Conservation (phyloP, 2,329 filamentous ascomycete species). For the Hypocrella siamensis region DNA sequence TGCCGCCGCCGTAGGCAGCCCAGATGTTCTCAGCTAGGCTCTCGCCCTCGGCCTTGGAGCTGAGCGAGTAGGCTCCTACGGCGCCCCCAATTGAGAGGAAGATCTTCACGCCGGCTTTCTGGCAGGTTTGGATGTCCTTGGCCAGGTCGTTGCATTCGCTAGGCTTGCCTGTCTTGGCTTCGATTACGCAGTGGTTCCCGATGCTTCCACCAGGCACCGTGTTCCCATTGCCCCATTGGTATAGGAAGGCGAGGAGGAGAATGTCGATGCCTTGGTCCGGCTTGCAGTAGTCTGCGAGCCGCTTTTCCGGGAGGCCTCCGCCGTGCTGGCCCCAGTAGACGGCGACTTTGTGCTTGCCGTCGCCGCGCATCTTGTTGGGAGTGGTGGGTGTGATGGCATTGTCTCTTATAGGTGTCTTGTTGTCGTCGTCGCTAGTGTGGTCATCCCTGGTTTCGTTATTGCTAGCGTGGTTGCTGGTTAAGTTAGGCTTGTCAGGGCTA, state of each 20-base stretch:
- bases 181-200: constrained; percentile 21
- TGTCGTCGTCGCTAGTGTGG: too few relatives aligned
- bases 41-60: constrained; percentile 7
- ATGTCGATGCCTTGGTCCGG: constrained; percentile 22
- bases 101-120: constrained; percentile 8
- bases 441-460: too few relatives aligned
- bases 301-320: constrained; percentile 15
- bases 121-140: constrained; percentile 9
- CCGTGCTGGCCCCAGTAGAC: constrained; percentile 14
- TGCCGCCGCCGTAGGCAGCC: constrained; percentile 8
- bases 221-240: constrained; percentile 18
- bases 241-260: constrained; percentile 26
- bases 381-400: too few relatives aligned
- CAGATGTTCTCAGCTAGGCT: constrained; percentile 9
- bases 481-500: too few relatives aligned
- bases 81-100: constrained; percentile 7
- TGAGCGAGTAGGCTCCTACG: constrained; percentile 7
- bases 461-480: too few relatives aligned
- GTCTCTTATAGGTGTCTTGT: too few relatives aligned
- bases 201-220: constrained; percentile 22
- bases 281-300: constrained; percentile 21
- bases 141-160: constrained; percentile 10
- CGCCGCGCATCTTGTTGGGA: too few relatives aligned
- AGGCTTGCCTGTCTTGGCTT: constrained; percentile 15
- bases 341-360: too few relatives aligned